Base-by-base conservation (phyloP, 768 basidiomycete genomes). In the Sutorius australiensis region DNA sequence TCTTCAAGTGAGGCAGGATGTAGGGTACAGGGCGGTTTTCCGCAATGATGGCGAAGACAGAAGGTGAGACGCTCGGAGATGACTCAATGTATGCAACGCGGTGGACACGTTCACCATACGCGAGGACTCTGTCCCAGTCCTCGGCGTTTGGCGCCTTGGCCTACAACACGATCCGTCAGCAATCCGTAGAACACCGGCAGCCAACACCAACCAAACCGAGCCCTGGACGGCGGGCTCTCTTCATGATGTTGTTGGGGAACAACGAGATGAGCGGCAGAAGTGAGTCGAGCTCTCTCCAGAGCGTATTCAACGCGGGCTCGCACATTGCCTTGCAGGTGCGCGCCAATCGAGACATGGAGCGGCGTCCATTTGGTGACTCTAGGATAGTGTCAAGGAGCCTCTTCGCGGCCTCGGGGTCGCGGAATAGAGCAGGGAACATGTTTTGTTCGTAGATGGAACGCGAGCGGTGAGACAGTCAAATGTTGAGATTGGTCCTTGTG, bases 251-350 rank as follows among this genome's bases (percentile, higher is more conserved):
- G 52, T 73, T 75, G 13, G 89, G 89, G 66, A 91, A 90, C 50
- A 89, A 66, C 33, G 83, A 83, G 52, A 90, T 73, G 52, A 91
- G 73, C 10, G 89, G 89, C 42, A 82, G 70, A 54, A 90, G 73
- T 12, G 86, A 87, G 66, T 90, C 87, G 51, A 91, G 72, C 61
- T 91, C 89, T 64, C 78, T 81, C 89, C 89, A 91, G 30, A 91
- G 75, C 45, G 84, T 72, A 65, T 83, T 74, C 59, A 90, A 64
- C n/a, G 83, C 81, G 13, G 86, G 86, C 58, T 86, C 87, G 59
- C 77, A 81, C 66, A 89, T 73, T n/a, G 83, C 80, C 57, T 78
- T 81, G 70, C 88, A 89, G 42, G 88, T 89, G 48, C 89, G 78
- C 44, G 88, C 81, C 59, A 91, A 73, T 62, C 88, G 77, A 46